Base-by-base conservation (phyloP, 768 basidiomycete species). In the Suillus luteus region DNA sequence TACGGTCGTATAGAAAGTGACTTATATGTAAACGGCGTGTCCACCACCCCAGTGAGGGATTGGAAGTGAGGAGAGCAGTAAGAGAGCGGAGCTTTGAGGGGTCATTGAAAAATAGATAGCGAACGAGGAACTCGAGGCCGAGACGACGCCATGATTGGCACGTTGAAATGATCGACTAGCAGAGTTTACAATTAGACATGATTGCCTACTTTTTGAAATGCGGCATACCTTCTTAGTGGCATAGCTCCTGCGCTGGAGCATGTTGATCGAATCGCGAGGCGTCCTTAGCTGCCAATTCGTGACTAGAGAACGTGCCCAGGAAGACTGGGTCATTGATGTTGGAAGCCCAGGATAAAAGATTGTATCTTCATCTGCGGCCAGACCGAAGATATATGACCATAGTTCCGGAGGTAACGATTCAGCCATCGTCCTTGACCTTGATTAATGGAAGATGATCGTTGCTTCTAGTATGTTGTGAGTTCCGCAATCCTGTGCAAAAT, bases 291-390 rank as follows among this genome's bases (percentile, higher is more conserved):
- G 61, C 90, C 90, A 92, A 15, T 80, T 75, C 14, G 51, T 37
- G 35, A 75, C 74, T 3, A 80, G 69, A 14, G 80, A 79, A 66
- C 81, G 85, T 72, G 79, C 84, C 91, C 91, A 93, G 33, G 84
- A 83, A 0, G 85, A 86, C 66, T 83, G 82, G 12, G 86, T 82
- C 82, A 90, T 82, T 59, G 80, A 77, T 0, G 85, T 88, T 8
- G 88, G 89, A 10, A 90, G 72, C 0, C 82, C 82, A 59, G 82
- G 81, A 67, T 85, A 83, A 66, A 89, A 85, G 40, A 91, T 81
- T n/a, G 84, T 77, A 66, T 89, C 86, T 68, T 91, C 89, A 59
- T 89, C 87, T 6, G 86, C 83, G 1, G 90, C 88, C 31, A 89
- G 79, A 69, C 88, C 83, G 69, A 92, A 92, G 8, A 92, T 89